Base-by-base conservation (phyloP, 2,329 filamentous ascomycete species). In the Apiospora aurea region DNA sequence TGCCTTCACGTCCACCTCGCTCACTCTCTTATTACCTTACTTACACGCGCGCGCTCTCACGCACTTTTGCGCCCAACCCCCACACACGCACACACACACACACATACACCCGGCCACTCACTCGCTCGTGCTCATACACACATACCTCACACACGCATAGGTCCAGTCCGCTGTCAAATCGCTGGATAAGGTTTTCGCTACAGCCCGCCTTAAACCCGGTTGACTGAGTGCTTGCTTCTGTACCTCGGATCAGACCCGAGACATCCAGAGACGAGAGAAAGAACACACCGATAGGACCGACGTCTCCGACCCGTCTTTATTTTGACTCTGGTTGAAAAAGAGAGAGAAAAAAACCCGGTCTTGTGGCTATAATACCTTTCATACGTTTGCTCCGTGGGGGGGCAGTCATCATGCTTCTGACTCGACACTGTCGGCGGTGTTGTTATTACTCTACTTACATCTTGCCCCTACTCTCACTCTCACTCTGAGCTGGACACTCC, bases 321-420 rank as follows among this genome's bases (percentile, higher is more conserved):
- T 61, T 61, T 38, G 53, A 38, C 53, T 61, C 14, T 61, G 7
- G 29, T 21, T 61, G 16, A 18, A 14, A 18, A 14, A 38, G 10
- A 14, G n/a, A 14, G n/a, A 26, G 11, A 51, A 51, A 7, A 21
- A 46, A 46, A 46, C 1, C 26, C 13, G 21, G 57, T 64, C 57
- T 64, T 41, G 57, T 64, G 57, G 57, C 18, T 64, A 61, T n/a
- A 38, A 11, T 18, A 29, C 24, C 47, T 51, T 34, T 34, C 26
- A 26, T 61, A n/a, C 10, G 34, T 18, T 64, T 64, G 57, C 57
- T 64, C 57, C 57, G 34, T n/a, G 34, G 34, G 57, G 53, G 53
- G 57, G 57, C 57, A 64, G 57, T 34, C 57, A 64, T 41, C 57
- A 64, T 64, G 57, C 57, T 64, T 64, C 57, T 64, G 57, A 64